Conservation (phyloP, 495 filamentous ascomycete genomes). For the Lasiosphaeria ovina region DNA sequence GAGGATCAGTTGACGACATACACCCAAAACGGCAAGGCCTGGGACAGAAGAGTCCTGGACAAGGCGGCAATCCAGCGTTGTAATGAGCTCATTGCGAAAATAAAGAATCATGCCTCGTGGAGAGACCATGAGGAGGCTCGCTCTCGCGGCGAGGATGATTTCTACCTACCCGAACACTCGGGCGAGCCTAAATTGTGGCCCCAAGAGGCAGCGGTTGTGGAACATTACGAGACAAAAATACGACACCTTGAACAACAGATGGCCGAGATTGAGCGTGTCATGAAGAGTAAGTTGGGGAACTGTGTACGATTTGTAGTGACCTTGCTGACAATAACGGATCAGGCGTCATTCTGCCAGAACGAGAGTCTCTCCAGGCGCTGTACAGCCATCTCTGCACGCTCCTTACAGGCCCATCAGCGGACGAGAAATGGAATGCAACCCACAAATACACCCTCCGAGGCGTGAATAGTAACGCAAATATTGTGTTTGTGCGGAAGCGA, state of each 20-base stretch:
- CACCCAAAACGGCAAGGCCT: conserved; percentile 29
- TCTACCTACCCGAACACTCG: conserved; percentile 53
- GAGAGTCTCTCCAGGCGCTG: conserved; percentile 18
- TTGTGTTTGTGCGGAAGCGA: conserved; percentile 39
- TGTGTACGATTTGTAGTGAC: background rate
- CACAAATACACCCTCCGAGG: conserved; percentile 42
- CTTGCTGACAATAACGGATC: conserved; percentile 15
- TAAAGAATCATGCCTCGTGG: conserved; percentile 26
- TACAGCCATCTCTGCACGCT: conserved; percentile 26
- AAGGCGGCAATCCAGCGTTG: conserved; percentile 25
- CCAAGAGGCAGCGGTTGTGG: conserved; percentile 26
- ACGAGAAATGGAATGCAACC: conserved; percentile 37
- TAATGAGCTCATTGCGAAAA: conserved; percentile 17
- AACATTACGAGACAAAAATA: conserved; percentile 23
- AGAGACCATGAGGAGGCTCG: conserved; percentile 48
- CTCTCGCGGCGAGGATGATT: conserved; percentile 42
- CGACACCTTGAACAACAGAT: conserved; percentile 13
- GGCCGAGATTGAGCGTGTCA: conserved; percentile 20
- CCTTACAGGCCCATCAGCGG: conserved; percentile 33
- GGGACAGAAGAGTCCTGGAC: conserved; percentile 32
- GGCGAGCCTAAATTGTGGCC: conserved; percentile 43
- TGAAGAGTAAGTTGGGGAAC: conserved; percentile 18
- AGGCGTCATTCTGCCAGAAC: conserved; percentile 23
- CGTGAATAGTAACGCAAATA: conserved; percentile 33
- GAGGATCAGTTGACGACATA: conserved; percentile 28